These are phyloP conservation scores for Hypoxylon crocopeplum DNA, from an alignment of 495 filamentous ascomycete genomes.

Conservation along the genomic window DNA sequence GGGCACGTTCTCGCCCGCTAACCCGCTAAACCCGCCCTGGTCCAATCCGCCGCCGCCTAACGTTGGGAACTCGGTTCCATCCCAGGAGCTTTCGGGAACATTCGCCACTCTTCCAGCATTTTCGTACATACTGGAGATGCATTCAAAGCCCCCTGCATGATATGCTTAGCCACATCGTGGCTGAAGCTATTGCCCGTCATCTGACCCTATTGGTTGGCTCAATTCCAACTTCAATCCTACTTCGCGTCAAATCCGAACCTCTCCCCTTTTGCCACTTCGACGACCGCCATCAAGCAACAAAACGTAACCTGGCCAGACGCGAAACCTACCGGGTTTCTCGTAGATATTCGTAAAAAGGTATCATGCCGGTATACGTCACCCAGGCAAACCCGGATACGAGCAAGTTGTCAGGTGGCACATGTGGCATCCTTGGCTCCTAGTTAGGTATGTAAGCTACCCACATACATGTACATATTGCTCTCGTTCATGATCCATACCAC, in stretches of 20 bases:
- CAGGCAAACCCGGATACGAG: slow-evolving; percentile 12
- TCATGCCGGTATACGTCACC: too few species aligned
- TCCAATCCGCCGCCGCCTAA: neutral
- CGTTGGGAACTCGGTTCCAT: neutral
- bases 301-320: neutral
- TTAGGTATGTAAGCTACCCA: too few species aligned
- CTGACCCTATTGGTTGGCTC: slow-evolving; percentile 13
- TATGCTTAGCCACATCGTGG: slow-evolving; percentile 7
- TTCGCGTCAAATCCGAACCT: neutral
- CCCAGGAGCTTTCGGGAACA: slow-evolving; percentile 21
- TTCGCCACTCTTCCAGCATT: slow-evolving; percentile 32
- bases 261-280: neutral
- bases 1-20: slow-evolving; percentile 9
- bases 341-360: slow-evolving; percentile 5
- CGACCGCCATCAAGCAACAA: neutral
- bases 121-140: too few species aligned
- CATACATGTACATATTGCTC: too few species aligned
- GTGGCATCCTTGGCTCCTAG: neutral
- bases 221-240: slow-evolving; percentile 28
- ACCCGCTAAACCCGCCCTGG: slow-evolving; percentile 3
- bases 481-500: too few species aligned
- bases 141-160: neutral
- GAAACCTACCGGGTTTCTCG: neutral
- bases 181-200: slow-evolving; percentile 16
- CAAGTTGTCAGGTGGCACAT: too few species aligned